Conservation (phyloP, 2,329 filamentous ascomycete species). For the Calonectria crousiana region DNA sequence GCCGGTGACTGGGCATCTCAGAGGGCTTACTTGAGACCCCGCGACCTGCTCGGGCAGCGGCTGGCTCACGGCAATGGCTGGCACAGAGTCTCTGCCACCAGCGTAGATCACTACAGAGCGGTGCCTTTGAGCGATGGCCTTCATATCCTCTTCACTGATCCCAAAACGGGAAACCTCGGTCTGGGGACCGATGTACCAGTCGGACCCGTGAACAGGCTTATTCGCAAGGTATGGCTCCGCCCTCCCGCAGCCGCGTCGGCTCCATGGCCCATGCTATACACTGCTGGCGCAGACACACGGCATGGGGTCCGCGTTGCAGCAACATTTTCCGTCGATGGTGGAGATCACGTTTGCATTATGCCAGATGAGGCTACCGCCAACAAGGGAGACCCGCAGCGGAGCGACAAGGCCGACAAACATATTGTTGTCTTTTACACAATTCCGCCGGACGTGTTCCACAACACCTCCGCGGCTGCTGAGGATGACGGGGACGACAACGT, state of each 20-base stretch:
- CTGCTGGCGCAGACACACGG: constrained; percentile 65
- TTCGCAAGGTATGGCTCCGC: constrained; percentile 69
- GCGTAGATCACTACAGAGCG: constrained; percentile 72
- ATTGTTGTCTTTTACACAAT: constrained; percentile 71
- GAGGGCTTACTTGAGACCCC: constrained; percentile 26
- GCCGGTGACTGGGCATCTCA: constrained; percentile 28
- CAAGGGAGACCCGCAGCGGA: constrained; percentile 13
- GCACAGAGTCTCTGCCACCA: constrained; percentile 53
- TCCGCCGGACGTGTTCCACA: constrained; percentile 66
- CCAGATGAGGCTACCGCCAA: constrained; percentile 18
- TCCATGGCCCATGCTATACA: constrained; percentile 63
- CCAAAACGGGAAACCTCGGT: constrained; percentile 65
- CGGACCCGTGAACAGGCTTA: constrained; percentile 62
- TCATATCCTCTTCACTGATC: constrained; percentile 75
- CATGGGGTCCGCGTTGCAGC: constrained; percentile 71
- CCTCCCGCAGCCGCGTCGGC: constrained; percentile 46
- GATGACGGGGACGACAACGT: constrained; percentile 11
- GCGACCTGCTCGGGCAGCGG: constrained; percentile 30
- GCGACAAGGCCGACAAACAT: constrained; percentile 45
- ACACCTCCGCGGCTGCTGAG: constrained; percentile 39
- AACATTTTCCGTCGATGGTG: constrained; percentile 57
- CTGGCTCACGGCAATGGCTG: constrained; percentile 24
- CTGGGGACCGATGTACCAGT: constrained; percentile 72
- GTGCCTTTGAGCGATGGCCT: constrained; percentile 74
- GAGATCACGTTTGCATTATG: constrained; percentile 23